Conservation (phyloP, 768 basidiomycete species). For the Boletus insuetus region DNA sequence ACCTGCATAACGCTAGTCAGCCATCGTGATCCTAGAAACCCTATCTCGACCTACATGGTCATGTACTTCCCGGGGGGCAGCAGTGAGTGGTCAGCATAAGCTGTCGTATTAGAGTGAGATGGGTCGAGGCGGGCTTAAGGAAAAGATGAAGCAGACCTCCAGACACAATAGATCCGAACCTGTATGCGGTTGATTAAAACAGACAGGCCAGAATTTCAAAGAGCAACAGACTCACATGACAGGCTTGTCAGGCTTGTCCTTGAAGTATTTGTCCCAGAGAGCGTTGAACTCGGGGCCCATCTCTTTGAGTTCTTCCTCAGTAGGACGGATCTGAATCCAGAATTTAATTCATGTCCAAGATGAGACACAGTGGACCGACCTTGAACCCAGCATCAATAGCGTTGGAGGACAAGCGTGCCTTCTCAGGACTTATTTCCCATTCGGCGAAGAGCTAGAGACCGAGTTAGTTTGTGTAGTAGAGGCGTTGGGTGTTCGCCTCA, state of each 20-base stretch:
- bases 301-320: slow-evolving; percentile 66
- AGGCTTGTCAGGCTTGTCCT: slow-evolving; percentile 78
- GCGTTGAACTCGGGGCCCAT: slow-evolving; percentile 77
- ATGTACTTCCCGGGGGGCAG: slow-evolving; percentile 71
- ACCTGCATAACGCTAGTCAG: no score
- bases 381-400: slow-evolving; percentile 76
- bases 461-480: neutral
- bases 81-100: slow-evolving; percentile 68
- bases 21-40: no score
- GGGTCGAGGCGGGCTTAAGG: neutral
- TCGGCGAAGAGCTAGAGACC: slow-evolving; percentile 48
- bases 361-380: slow-evolving; percentile 31
- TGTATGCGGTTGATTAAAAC: slow-evolving; percentile 7
- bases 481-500: slow-evolving; percentile 11
- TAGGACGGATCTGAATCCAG: slow-evolving; percentile 57
- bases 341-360: neutral
- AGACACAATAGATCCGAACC: slow-evolving; percentile 67
- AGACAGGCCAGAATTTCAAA: neutral
- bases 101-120: slow-evolving; percentile 24
- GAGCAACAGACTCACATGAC: slow-evolving; percentile 48
- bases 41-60: slow-evolving; percentile 58
- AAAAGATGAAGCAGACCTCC: slow-evolving; percentile 39
- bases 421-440: slow-evolving; percentile 67
- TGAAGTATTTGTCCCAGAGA: slow-evolving; percentile 70
- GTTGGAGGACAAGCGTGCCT: slow-evolving; percentile 66